Evolutionary conservation across 2,329 filamentous ascomycete genomes (phyloP).

Genomic region (Colletotrichum lini): DNA sequence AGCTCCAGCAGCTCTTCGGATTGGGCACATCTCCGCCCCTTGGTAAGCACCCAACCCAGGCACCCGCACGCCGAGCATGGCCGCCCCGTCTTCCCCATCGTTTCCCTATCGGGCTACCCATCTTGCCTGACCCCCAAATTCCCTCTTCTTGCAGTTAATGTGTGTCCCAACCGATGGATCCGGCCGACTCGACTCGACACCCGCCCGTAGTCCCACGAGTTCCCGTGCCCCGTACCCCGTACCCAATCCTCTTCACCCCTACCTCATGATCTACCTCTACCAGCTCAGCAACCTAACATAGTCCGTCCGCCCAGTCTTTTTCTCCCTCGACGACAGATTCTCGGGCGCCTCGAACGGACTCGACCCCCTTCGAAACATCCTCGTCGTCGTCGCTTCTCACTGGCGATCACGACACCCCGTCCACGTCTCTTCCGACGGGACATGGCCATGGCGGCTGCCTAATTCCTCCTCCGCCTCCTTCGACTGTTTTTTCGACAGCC

Average conservation of each 20-base stretch:
- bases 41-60: constrained; percentile 5
- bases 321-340: constrained; percentile 3
- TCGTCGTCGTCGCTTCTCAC: constrained; percentile 1
- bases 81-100: neutral
- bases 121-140: constrained; percentile 18
- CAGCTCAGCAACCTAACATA: constrained; percentile 9
- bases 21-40: neutral
- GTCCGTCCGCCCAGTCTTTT: constrained; percentile 10
- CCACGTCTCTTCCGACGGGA: constrained; percentile 20
- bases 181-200: constrained; percentile 33
- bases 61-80: neutral
- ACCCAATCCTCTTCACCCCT: constrained; percentile 6
- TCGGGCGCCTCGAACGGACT: neutral
- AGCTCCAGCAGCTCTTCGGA: neutral
- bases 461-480: constrained; percentile 1
- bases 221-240: constrained; percentile 19
- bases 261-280: constrained; percentile 10
- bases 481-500: constrained; percentile 16
- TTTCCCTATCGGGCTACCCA: constrained; percentile 12
- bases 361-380: neutral
- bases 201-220: constrained; percentile 20
- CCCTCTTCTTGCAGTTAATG: constrained; percentile 12
- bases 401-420: constrained; percentile 8
- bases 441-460: constrained; percentile 40
- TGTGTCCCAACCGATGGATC: constrained; percentile 36